Conservation (phyloP, 208 protist species). For the Novymonas esmeraldas region DNA sequence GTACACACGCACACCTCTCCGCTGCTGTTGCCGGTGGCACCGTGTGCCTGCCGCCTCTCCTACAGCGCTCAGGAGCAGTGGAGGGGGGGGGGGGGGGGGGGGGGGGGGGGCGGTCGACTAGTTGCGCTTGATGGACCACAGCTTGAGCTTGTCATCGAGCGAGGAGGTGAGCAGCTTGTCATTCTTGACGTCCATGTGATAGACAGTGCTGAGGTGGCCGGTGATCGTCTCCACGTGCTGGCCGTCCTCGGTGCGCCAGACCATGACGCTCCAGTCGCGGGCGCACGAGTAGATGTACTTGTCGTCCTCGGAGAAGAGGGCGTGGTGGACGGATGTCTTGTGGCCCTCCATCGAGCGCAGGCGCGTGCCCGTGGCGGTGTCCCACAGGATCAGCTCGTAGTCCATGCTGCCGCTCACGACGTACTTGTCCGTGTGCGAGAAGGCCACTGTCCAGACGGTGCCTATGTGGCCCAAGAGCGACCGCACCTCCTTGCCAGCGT, state of each 20-base stretch:
- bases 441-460: constrained; percentile 82
- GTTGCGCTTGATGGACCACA: constrained; percentile 68
- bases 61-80: no score
- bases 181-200: constrained; percentile 75
- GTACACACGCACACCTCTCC: no score
- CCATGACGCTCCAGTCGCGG: constrained; percentile 82
- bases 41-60: constrained; percentile 11
- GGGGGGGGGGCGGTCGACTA: neutral
- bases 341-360: constrained; percentile 72
- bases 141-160: constrained; percentile 84
- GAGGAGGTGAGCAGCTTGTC: constrained; percentile 83
- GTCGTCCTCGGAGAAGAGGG: constrained; percentile 77
- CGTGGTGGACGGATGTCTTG: constrained; percentile 82
- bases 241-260: constrained; percentile 70
- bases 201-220: constrained; percentile 85
- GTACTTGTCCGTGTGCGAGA: constrained; percentile 69
- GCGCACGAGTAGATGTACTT: constrained; percentile 88
- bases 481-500: constrained; percentile 51
- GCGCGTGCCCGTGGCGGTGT: constrained; percentile 46
- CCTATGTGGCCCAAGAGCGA: constrained; percentile 78
- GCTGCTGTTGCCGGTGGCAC: no score
- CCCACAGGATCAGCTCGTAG: constrained; percentile 85
- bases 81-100: no score
- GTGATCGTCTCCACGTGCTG: constrained; percentile 75
- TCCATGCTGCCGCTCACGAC: constrained; percentile 87